Evolutionary conservation across 495 filamentous ascomycete genomes (phyloP).

Genomic region (Halenospora varia): DNA sequence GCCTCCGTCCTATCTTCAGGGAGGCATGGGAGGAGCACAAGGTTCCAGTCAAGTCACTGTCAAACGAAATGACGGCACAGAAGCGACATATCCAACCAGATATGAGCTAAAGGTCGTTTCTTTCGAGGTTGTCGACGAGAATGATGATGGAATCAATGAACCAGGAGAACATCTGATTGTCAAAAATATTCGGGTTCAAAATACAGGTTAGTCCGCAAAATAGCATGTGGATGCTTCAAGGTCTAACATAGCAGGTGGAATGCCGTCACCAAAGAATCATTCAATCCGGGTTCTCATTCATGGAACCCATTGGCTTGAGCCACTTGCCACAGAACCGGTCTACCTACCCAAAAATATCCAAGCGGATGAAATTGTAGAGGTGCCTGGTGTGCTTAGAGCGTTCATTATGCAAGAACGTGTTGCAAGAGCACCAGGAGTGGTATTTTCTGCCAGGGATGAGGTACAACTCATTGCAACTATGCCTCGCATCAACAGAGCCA

Average conservation of each 20-base stretch:
- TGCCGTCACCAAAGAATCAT: constrained; percentile 4
- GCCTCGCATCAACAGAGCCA: constrained; percentile 18
- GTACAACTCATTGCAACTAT: constrained; percentile 20
- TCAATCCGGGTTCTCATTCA: constrained; percentile 15
- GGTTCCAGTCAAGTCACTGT: constrained; percentile 30
- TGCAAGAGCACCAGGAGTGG: constrained; percentile 5
- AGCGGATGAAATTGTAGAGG: constrained; percentile 18
- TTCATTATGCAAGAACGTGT: constrained; percentile 24
- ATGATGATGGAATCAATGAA: constrained; percentile 41
- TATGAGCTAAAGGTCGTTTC: constrained; percentile 33
- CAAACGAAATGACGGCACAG: constrained; percentile 26
- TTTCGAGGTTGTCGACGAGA: constrained; percentile 41
- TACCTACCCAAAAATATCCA: constrained; percentile 20
- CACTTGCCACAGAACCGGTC: constrained; percentile 15
- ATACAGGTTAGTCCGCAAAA: constrained; percentile 32
- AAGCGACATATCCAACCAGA: constrained; percentile 28
- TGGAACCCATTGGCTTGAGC: constrained; percentile 23
- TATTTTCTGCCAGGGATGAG: constrained; percentile 18
- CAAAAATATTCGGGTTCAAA: constrained; percentile 35
- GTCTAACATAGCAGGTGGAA: not conserved
- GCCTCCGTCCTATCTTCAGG: constrained; percentile 15
- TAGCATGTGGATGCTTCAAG: too few species aligned
- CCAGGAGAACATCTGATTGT: constrained; percentile 40
- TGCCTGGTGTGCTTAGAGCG: constrained; percentile 21
- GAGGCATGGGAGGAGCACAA: constrained; percentile 23